phyloP scores from a whole-genome alignment of 495 filamentous ascomycete genomes.

The Tuber calosporum region DNA sequence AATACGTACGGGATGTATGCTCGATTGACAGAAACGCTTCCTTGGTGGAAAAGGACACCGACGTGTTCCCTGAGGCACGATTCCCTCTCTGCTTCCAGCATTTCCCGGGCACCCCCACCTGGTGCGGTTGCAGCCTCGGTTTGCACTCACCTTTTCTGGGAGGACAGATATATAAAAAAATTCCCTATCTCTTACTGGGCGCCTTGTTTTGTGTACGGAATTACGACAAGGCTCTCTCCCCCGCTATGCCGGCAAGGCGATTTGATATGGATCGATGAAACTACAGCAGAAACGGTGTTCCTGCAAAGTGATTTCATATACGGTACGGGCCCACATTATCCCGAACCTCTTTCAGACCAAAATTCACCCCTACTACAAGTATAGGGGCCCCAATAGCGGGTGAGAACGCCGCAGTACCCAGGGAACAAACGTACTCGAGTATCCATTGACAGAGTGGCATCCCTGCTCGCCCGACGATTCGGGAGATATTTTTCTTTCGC shows the following conservation, averaged over 20 bases:
- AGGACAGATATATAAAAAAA: neutral
- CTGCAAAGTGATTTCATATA: constrained; percentile 1
- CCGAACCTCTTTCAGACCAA: neutral
- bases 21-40: neutral
- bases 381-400: neutral
- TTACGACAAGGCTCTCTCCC: neutral
- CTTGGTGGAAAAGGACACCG: neutral
- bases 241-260: neutral
- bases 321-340: neutral
- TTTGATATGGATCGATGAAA: neutral
- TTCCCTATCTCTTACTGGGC: neutral
- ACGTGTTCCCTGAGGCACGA: neutral
- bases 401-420: neutral
- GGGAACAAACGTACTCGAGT: neutral
- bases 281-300: neutral
- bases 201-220: neutral
- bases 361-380: too few relatives aligned
- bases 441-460: neutral
- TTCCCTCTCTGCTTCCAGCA: neutral
- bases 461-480: neutral
- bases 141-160: neutral
- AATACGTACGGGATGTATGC: neutral
- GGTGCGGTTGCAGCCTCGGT: neutral
- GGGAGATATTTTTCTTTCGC: neutral
- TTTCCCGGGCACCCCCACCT: too few relatives aligned